Base-by-base conservation (phyloP, 345 rosid genomes). In the Arabidopsis arenosa region DNA sequence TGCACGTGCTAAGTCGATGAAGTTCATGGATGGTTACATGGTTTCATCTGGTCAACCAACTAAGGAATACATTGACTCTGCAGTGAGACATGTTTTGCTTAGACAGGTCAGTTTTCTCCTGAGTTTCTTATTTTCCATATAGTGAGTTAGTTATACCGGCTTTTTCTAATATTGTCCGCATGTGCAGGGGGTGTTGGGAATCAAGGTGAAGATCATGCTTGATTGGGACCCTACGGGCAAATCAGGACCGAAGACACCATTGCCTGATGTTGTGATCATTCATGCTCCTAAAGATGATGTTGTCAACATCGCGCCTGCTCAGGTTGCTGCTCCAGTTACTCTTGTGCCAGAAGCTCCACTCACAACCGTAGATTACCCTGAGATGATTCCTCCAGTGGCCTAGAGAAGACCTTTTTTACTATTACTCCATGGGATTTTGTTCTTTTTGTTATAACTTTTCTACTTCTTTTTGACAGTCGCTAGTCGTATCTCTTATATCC, bases 11-110 rank as follows among this genome's bases (percentile, higher is more conserved):
- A 93, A 88, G 79, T 86, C 92, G 0, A 92, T 92, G 97, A 92
- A 92, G 57, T 92, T 92, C 78, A 92, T 86, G 83, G 97, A 92
- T 72, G 96, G 96, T 8, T 92, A 92, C 83, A 92, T 90, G 97
- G 86, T 88, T n/a, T 92, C 97, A 3, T 86, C 97, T 35, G 96
- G 97, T 48, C 96, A 92, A 30, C 96, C 97, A 0, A 87, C 87
- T 9, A 90, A 92, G 14, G 93, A 92, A 12, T 92, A 90, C 68
- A 90, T 92, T 9, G 97, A 92, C 76, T 83, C 97, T 36, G 93
- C 93, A 56, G 91, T 89, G 59, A 85, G 85, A 67, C 93, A 90
- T 14, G 92, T 88, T 35, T 83, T 90, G 58, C 82, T 87, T 17
- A 80, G 96, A 80, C 96, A 88, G 90, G 97, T 88, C 4, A 13